Conservation (phyloP, 768 basidiomycete genomes). For the Pisolithus tinctorius region DNA sequence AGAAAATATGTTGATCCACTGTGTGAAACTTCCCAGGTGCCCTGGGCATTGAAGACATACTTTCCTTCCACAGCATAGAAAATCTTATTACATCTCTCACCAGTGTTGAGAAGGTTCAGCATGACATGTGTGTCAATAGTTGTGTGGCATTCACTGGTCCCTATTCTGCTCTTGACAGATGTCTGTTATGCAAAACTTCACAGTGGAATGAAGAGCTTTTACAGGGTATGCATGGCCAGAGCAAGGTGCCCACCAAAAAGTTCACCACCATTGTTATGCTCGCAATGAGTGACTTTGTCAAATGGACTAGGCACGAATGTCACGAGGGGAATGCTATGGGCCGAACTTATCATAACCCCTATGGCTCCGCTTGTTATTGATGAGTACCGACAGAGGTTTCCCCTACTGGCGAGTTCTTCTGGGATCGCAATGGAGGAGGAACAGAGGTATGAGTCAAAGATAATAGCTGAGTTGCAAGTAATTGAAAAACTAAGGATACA, state of each 20-base stretch:
- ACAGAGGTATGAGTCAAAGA: too few relatives aligned
- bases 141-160: too few relatives aligned
- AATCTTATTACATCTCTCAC: slow-evolving; percentile 2
- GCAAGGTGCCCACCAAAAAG: slow-evolving; percentile 4
- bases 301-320: too few relatives aligned
- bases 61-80: slow-evolving; percentile 7
- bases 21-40: not conserved
- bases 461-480: too few relatives aligned
- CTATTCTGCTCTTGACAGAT: slow-evolving; percentile 6
- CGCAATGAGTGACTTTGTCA: too few relatives aligned
- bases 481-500: too few relatives aligned
- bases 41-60: slow-evolving; percentile 6
- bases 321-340: too few relatives aligned
- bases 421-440: too few relatives aligned
- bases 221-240: not conserved
- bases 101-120: not conserved
- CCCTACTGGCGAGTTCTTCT: too few relatives aligned
- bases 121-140: slow-evolving; percentile 11
- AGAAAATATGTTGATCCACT: not conserved
- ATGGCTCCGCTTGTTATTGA: too few relatives aligned
- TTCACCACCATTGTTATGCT: slow-evolving; percentile 13
- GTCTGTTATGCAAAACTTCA: slow-evolving; percentile 24
- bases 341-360: too few relatives aligned
- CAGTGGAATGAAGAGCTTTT: not conserved
- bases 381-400: too few relatives aligned